Evolutionary conservation across 1,284 basidiomycete genomes (phyloP), one percentile per base, ranked within the genome.

Genomic region (Microbotryum lychnidis-dioicae): DNA sequence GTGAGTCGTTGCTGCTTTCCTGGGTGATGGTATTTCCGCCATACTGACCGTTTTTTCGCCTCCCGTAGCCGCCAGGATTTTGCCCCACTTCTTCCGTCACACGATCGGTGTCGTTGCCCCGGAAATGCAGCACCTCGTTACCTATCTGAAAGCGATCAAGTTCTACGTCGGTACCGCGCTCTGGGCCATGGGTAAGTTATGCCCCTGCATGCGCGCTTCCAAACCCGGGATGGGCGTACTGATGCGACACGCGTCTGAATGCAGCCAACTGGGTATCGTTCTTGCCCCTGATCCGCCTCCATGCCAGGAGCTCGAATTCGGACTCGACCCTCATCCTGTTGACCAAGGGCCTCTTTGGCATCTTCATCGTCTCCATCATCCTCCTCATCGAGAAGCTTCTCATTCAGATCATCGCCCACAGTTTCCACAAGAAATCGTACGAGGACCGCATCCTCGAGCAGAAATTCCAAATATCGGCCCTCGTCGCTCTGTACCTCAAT

Each of bases 341-440:
- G 27, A 81, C 78, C 18, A 85, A 84, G 71, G 76, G 89, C 27
- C 78, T 90, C 10, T 91, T 93, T 71, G 88, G 84, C 3, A 73
- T 89, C 54, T 82, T 85, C 73, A 74, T 94, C 56, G 89, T 85
- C 72, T 77, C 85, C 0, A 80, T 82, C 44, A 80, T 92, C 27
- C 80, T 92, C 9, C 79, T 89, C 10, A 84, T 81, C 56, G 90
- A 94, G 75, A 97, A 97, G 75, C 82, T 92, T 65, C 75, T 86
- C 18, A 87, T 96, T 60, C 92, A 96, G 74, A 84, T 85, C 77
- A 90, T 93, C 60, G 69, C 77, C 2, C 76, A 74, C 69, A 87
- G 87, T 72, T 94, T 93, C 80, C 91, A 94, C 76, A 86, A 89
- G 71, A 82, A 86, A 67, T 89, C 87, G 10, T 94, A 65, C 57